Evolutionary conservation across 1,139 yeast species (phyloP), one percentile per base, ranked within the genome.

Genomic region (Yamadazyma mexicana): DNA sequence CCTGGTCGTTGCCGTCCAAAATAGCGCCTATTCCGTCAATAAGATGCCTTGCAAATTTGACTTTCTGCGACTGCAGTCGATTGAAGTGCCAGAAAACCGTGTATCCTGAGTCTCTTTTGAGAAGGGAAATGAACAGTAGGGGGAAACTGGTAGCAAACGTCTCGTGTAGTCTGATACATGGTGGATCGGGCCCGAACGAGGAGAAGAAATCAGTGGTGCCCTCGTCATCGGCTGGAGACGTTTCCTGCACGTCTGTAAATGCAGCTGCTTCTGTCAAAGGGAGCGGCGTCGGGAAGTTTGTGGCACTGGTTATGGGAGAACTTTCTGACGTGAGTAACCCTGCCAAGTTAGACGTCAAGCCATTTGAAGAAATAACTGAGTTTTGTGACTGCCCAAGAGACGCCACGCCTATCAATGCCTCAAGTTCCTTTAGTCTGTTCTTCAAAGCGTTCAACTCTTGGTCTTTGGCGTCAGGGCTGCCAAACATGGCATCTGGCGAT

Each of bases 51-150:
- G 35, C 11, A 23, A 42, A 42, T n/a, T 32, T 33, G 4, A 25
- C 42, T 9, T 35, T 31, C 26, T 45, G 44, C 9, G 33, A 17
- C 18, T 23, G 23, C 39, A 30, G 45, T 25, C 43, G 29, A 26
- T 46, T 46, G 30, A 29, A 40, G 26, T 46, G 45, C 50, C 50
- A 47, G 26, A 50, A 48, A 3, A 39, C 31, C 7, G 35, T 34
- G 29, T 43, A 47, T 1, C 40, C 51, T 2, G 40, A 11, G 31
- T 50, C 54, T 28, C 46, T 35, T 31, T 43, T 44, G 7, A 49
- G 31, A 1, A 50, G 27, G 9, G 46, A 33, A 9, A 42, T 28
- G 29, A 43, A 47, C 23, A 47, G 45, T 12, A 49, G 34, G 1
- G 51, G 52, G 34, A 45, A 50, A 17, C 45, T 35, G 6, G 40